A percentile compares a stretch with the other conserved stretches of the same genome.
Conservation (phyloP, 192 early-diverging fungal species). For the Coemansia sp. region DNA sequence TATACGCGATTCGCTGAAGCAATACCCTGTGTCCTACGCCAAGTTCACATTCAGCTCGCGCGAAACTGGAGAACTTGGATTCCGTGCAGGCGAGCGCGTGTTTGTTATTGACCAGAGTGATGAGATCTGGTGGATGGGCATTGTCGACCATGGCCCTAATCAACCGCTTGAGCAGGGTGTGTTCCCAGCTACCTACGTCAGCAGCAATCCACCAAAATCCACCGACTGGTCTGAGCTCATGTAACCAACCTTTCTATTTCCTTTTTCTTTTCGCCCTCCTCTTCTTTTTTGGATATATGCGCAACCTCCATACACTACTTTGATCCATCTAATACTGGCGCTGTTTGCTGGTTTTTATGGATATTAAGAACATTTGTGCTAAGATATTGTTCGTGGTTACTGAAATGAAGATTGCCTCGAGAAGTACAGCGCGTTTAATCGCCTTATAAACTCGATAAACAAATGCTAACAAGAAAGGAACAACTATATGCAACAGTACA, state of each 20-base stretch:
- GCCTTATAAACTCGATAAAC: no score
- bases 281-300: neutral
- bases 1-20: conserved; percentile 55
- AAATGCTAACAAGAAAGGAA: no score
- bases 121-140: conserved; percentile 84
- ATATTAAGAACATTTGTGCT: neutral
- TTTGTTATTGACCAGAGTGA: conserved; percentile 76
- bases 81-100: conserved; percentile 66
- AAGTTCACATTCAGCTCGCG: conserved; percentile 72
- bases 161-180: conserved; percentile 65
- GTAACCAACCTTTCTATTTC: conserved; percentile 12
- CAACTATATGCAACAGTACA: neutral
- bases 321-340: neutral
- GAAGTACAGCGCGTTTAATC: no score
- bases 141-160: conserved; percentile 60
- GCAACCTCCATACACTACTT: neutral
- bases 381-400: neutral
- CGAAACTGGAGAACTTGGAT: conserved; percentile 71
- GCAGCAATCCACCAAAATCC: conserved; percentile 46
- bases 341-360: neutral
- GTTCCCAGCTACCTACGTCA: conserved; percentile 78
- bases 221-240: conserved; percentile 52
- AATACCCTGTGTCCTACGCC: conserved; percentile 64
- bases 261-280: neutral
- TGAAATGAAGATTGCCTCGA: no score